Conservation (phyloP, 2,329 filamentous ascomycete species). For the Penicillium sp. region DNA sequence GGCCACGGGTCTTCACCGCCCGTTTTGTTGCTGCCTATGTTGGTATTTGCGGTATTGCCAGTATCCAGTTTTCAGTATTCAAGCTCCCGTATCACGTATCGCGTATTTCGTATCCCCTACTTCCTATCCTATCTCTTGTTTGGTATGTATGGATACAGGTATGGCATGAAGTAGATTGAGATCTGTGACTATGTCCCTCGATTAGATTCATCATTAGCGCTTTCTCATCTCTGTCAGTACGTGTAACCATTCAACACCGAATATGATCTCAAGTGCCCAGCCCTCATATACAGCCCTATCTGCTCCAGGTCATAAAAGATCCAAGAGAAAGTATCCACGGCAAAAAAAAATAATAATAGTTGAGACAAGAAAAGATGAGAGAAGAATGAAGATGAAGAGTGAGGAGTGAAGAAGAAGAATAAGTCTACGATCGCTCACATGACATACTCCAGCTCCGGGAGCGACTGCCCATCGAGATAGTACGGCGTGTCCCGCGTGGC, state of each 20-base stretch:
- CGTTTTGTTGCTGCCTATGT: slow-evolving; percentile 23
- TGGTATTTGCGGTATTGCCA: too few species aligned
- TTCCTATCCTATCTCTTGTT: too few species aligned
- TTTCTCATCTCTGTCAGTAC: neutral
- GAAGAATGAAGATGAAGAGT: slow-evolving; percentile 7
- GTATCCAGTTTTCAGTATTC: too few species aligned
- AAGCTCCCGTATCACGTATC: too few species aligned
- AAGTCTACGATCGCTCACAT: slow-evolving; percentile 32
- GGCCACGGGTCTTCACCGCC: slow-evolving; percentile 14
- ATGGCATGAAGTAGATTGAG: neutral
- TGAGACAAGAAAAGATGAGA: neutral
- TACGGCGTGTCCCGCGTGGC: slow-evolving; percentile 32
- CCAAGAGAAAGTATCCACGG: too few species aligned
- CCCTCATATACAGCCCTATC: neutral
- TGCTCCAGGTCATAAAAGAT: too few species aligned
- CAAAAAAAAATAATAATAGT: neutral
- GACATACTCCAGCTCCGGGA: slow-evolving; percentile 37
- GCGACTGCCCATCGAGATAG: slow-evolving; percentile 32
- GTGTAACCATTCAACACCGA: neutral
- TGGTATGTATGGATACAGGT: neutral
- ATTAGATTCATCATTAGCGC: neutral
- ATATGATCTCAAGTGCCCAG: neutral
- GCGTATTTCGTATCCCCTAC: too few species aligned
- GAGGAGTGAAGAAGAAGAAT: neutral
- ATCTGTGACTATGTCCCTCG: neutral